These are phyloP conservation scores for Cornus suecica DNA, from an alignment of 148 eudicot genomes.

Conservation along the genomic window DNA sequence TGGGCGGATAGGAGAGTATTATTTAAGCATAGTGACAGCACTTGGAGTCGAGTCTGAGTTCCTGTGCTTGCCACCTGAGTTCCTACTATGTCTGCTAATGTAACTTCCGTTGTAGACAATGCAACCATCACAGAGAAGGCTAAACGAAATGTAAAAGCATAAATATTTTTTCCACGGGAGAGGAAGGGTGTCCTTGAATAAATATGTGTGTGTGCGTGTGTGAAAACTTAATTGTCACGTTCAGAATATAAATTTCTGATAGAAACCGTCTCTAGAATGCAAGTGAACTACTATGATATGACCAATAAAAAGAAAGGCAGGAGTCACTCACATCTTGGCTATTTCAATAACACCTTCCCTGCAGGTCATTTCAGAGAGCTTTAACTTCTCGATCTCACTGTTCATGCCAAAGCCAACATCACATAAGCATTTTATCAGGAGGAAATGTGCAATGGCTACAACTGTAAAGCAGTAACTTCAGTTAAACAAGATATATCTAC, in stretches of 20 bases:
- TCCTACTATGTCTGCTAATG: not conserved
- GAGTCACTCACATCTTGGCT: slow-evolving; percentile 81
- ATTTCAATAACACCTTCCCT: slow-evolving; percentile 91
- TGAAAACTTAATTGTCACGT: not conserved
- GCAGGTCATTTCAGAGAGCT: slow-evolving; percentile 96
- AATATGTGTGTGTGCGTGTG: not conserved
- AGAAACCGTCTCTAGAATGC: not conserved
- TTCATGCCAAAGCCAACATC: slow-evolving; percentile 7
- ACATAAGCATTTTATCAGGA: not conserved
- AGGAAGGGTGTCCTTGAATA: too few relatives aligned
- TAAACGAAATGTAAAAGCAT: not conserved
- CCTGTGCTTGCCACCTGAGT: too few relatives aligned
- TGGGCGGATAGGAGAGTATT: too few relatives aligned
- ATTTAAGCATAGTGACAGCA: too few relatives aligned
- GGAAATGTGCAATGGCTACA: not conserved
- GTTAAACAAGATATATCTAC: not conserved
- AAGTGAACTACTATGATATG: not conserved
- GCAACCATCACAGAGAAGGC: too few relatives aligned
- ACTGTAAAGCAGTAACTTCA: not conserved
- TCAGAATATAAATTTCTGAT: not conserved
- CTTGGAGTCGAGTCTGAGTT: too few relatives aligned
- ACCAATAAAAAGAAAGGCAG: not conserved
- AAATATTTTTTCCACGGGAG: too few relatives aligned
- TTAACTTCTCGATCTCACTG: slow-evolving; percentile 92
- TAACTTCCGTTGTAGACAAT: not conserved